Evolutionary conservation across 768 basidiomycete species (phyloP).

Genomic region (Amanita polypyramis): DNA sequence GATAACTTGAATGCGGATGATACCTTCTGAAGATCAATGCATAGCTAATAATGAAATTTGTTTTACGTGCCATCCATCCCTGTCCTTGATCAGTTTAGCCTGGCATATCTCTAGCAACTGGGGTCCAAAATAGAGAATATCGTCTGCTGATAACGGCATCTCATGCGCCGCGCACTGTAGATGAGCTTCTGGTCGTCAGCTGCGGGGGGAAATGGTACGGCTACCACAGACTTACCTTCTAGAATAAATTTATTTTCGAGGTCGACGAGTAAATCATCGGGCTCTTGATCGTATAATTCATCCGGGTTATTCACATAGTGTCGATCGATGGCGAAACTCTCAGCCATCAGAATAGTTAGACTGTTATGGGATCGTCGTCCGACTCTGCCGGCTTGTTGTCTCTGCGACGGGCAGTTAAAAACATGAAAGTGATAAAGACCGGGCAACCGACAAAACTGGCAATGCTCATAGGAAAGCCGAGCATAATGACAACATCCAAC

Average conservation of each 20-base stretch:
- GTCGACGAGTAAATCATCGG: slow-evolving; percentile 61
- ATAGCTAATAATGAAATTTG: not conserved
- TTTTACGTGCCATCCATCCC: slow-evolving; percentile 64
- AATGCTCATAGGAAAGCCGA: slow-evolving; percentile 72
- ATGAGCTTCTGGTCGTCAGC: slow-evolving; percentile 35
- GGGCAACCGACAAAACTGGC: slow-evolving; percentile 61
- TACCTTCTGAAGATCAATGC: slow-evolving; percentile 40
- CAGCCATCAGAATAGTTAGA: slow-evolving; percentile 63
- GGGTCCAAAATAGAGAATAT: slow-evolving; percentile 65
- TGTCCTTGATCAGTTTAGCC: slow-evolving; percentile 47
- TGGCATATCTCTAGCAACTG: slow-evolving; percentile 49
- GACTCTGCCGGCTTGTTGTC: slow-evolving; percentile 84
- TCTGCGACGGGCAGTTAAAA: slow-evolving; percentile 26
- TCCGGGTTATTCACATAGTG: slow-evolving; percentile 64
- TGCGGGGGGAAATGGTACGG: not conserved
- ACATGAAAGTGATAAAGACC: not conserved
- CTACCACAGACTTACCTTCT: slow-evolving; percentile 31
- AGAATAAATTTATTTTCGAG: slow-evolving; percentile 63
- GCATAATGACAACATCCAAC: slow-evolving; percentile 83
- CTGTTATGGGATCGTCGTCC: slow-evolving; percentile 76
- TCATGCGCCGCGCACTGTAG: slow-evolving; percentile 83
- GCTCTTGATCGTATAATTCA: slow-evolving; percentile 53
- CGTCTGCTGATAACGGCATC: slow-evolving; percentile 65
- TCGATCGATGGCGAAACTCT: slow-evolving; percentile 59
- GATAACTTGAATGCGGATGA: slow-evolving; percentile 67